phyloP scores from a whole-genome alignment of 768 basidiomycete species.

The Pleurotus tuoliensis region DNA sequence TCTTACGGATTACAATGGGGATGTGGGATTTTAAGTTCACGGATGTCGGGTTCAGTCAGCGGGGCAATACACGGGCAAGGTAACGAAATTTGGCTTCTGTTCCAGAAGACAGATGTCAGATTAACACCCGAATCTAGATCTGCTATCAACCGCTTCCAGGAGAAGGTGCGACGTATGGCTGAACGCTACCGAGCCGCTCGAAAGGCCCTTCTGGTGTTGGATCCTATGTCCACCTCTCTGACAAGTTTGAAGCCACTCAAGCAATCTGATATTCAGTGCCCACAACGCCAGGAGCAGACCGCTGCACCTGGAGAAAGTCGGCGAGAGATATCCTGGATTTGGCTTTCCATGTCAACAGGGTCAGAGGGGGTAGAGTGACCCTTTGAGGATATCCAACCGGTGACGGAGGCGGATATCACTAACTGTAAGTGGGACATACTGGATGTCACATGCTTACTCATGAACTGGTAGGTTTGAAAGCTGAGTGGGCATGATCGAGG shows the following conservation, averaged over 20 bases:
- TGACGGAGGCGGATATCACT: too few species aligned
- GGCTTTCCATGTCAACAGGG: background rate
- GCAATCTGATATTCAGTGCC: background rate
- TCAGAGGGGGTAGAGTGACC: too few species aligned
- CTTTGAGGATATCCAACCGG: too few species aligned
- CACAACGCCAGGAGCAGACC: background rate
- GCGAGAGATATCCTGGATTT: constrained; percentile 7
- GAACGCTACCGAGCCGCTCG: constrained; percentile 3
- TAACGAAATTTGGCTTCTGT: too few species aligned
- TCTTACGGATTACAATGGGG: background rate
- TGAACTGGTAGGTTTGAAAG: too few species aligned
- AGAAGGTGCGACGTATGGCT: background rate
- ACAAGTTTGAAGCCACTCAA: background rate
- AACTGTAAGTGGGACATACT: too few species aligned
- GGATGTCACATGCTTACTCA: too few species aligned
- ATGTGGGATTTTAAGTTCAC: background rate
- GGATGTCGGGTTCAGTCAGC: constrained; percentile 8
- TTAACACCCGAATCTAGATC: background rate
- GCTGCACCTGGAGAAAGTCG: background rate
- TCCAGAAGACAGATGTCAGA: background rate
- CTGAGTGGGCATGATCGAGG: too few species aligned
- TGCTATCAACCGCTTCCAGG: background rate
- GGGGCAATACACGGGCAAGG: constrained; percentile 6
- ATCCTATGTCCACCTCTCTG: background rate
- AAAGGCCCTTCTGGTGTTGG: background rate